These are phyloP conservation scores for Metschnikowia shivogae DNA, from an alignment of 805 yeast genomes.

Conservation along the genomic window DNA sequence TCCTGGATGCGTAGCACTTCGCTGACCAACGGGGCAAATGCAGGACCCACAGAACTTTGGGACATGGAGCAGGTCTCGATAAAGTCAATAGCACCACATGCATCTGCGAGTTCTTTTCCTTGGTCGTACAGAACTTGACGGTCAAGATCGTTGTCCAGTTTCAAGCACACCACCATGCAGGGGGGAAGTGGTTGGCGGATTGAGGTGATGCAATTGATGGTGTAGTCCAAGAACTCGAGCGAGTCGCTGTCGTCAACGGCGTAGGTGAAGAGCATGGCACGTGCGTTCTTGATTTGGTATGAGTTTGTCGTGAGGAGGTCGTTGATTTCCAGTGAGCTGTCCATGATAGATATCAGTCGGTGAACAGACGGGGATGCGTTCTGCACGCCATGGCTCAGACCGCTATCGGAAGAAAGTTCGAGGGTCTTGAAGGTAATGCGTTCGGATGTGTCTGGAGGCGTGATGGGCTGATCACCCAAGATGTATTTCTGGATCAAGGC, in stretches of 20 bases:
- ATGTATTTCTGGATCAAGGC: slow-evolving; percentile 14
- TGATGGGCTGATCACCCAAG: slow-evolving; percentile 9
- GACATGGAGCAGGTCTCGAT: slow-evolving; percentile 26
- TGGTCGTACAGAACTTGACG: slow-evolving; percentile 29
- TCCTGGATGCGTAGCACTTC: slow-evolving; percentile 5
- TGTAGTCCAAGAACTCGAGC: slow-evolving; percentile 27
- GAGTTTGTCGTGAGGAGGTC: slow-evolving; percentile 24
- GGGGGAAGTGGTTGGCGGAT: slow-evolving; percentile 28
- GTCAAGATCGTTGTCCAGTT: slow-evolving; percentile 22
- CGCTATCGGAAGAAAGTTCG: slow-evolving; percentile 3
- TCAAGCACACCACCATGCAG: slow-evolving; percentile 29
- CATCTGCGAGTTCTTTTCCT: slow-evolving; percentile 25
- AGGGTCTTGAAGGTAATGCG: slow-evolving; percentile 9
- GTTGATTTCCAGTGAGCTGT: slow-evolving; percentile 25
- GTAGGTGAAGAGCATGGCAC: slow-evolving; percentile 28
- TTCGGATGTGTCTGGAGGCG: slow-evolving; percentile 9
- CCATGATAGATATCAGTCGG: slow-evolving; percentile 31
- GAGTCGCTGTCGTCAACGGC: slow-evolving; percentile 25
- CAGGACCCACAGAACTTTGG: slow-evolving; percentile 22
- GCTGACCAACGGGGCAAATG: slow-evolving; percentile 27
- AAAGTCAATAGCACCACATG: slow-evolving; percentile 26
- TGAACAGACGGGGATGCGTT: slow-evolving; percentile 1
- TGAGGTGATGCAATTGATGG: slow-evolving; percentile 21
- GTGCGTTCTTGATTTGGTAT: slow-evolving; percentile 28
- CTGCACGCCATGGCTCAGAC: neutral